phyloP scores from a whole-genome alignment of 805 yeast genomes.

The Schwanniomyces occidentalis region DNA sequence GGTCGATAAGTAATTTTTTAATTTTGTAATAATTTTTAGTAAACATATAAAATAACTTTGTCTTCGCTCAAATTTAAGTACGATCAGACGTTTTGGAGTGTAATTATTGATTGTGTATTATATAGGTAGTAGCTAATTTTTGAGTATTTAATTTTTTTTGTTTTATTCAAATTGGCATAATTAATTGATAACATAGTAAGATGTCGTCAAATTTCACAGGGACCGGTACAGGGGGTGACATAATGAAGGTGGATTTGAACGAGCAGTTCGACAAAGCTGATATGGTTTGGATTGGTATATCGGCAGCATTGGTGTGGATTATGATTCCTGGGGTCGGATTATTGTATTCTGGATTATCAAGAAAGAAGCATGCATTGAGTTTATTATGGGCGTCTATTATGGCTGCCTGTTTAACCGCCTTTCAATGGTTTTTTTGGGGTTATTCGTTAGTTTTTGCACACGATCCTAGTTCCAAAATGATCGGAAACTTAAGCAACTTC shows the following conservation, averaged over 20 bases:
- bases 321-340: conserved; percentile 97
- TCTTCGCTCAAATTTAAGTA: too few species aligned
- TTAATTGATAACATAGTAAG: too few species aligned
- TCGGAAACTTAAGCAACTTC: conserved; percentile 82
- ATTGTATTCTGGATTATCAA: conserved; percentile 86
- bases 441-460: conserved; percentile 85
- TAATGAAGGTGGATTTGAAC: conserved; percentile 71
- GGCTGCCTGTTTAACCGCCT: conserved; percentile 77
- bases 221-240: conserved; percentile 78
- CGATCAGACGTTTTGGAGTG: too few species aligned
- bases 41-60: too few species aligned
- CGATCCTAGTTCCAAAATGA: conserved; percentile 57
- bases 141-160: too few species aligned
- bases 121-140: too few species aligned
- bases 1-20: too few species aligned
- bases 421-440: conserved; percentile 99
- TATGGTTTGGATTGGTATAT: conserved; percentile 81
- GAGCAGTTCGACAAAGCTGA: conserved; percentile 69
- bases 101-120: too few species aligned
- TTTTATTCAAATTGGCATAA: too few species aligned
- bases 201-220: conserved; percentile 50
- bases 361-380: conserved; percentile 95
- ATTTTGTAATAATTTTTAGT: too few species aligned
- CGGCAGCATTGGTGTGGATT: conserved; percentile 85
- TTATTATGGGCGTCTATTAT: conserved; percentile 91